phyloP scores from a whole-genome alignment of 805 yeast species.

The Myxozyma mucilagina region DNA sequence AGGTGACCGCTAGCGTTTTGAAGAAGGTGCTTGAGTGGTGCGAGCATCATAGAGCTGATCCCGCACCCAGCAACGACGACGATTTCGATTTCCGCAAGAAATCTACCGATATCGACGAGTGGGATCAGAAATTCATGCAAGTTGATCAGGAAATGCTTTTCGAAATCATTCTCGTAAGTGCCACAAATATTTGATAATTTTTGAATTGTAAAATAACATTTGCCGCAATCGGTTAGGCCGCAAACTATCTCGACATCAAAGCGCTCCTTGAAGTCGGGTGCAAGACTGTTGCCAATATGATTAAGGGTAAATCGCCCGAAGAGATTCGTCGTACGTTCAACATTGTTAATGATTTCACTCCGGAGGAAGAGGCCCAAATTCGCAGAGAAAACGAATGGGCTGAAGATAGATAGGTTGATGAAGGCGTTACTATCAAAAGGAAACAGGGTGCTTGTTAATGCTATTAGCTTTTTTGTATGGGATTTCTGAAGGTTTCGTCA shows the following conservation, averaged over 20 bases:
- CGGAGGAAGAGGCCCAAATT: constrained; percentile 51
- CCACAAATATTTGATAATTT: background rate
- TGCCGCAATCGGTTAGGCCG: constrained; percentile 36
- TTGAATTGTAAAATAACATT: too few relatives aligned
- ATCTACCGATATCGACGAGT: constrained; percentile 88
- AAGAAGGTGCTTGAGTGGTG: constrained; percentile 95
- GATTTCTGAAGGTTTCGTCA: too few relatives aligned
- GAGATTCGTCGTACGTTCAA: constrained; percentile 50
- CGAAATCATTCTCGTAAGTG: constrained; percentile 45
- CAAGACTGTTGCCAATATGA: constrained; percentile 52
- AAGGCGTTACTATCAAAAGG: background rate
- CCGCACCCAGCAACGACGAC: constrained; percentile 65
- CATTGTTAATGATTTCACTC: constrained; percentile 49
- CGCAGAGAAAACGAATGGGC: constrained; percentile 49
- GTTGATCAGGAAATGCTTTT: constrained; percentile 72
- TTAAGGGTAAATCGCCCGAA: constrained; percentile 49
- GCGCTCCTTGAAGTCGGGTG: constrained; percentile 51
- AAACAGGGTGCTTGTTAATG: background rate
- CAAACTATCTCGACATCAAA: constrained; percentile 50
- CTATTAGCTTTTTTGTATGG: too few relatives aligned
- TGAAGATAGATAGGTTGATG: constrained; percentile 40
- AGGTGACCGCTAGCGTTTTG: constrained; percentile 65
- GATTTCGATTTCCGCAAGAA: constrained; percentile 68
- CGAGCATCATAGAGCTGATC: constrained; percentile 80
- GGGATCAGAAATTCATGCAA: constrained; percentile 92